Evolutionary conservation across 371 early-diverging fungal species (phyloP).

Genomic region (Haplosporangium sp.): DNA sequence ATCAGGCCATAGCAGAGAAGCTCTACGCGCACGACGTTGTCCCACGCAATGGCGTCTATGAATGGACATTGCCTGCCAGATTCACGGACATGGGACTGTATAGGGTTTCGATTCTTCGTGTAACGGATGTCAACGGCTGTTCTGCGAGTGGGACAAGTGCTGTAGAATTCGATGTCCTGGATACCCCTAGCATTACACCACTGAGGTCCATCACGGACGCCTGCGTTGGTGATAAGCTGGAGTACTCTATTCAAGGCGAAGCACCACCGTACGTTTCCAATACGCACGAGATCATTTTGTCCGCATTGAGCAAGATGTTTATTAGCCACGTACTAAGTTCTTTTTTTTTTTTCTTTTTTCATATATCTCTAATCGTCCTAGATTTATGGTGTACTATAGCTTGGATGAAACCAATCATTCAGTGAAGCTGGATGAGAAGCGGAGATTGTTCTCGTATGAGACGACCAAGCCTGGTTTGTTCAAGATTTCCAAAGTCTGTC

Average conservation of each 20-base stretch:
- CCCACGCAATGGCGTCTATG: slow-evolving; percentile 37
- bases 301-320: not conserved
- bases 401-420: slow-evolving; percentile 24
- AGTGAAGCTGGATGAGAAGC: slow-evolving; percentile 16
- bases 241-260: slow-evolving; percentile 41
- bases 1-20: slow-evolving; percentile 29
- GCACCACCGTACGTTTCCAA: slow-evolving; percentile 27
- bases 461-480: slow-evolving; percentile 32
- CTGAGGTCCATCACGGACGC: slow-evolving; percentile 21
- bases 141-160: slow-evolving; percentile 15
- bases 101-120: slow-evolving; percentile 29
- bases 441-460: slow-evolving; percentile 19
- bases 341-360: not conserved
- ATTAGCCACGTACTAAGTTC: not conserved
- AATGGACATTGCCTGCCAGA: slow-evolving; percentile 39
- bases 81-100: slow-evolving; percentile 42
- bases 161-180: slow-evolving; percentile 46
- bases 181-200: slow-evolving; percentile 47
- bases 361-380: not conserved
- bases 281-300: not conserved
- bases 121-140: slow-evolving; percentile 39
- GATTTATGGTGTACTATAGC: slow-evolving; percentile 44
- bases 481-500: slow-evolving; percentile 41
- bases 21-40: slow-evolving; percentile 33
- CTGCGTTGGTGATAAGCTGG: slow-evolving; percentile 42